Evolutionary conservation across 345 rosid genomes (phyloP), one percentile per base, ranked within the genome.

Genomic region (Raphanus sativus): DNA sequence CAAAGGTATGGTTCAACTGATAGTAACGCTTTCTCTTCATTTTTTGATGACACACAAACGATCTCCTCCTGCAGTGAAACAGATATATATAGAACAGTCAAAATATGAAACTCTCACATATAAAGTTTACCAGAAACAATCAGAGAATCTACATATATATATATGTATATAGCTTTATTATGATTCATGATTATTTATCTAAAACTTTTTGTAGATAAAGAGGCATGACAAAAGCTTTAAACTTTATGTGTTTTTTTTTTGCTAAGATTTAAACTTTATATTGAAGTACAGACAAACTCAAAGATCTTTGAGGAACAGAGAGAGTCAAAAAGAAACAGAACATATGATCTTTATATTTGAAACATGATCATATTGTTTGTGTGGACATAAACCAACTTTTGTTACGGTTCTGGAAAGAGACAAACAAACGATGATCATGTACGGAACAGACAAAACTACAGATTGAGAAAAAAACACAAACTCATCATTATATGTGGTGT

Each of bases 11-110:
- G 58, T 79, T 76, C 48, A 86, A 79, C 61, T 81, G 76, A 84
- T 85, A 75, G 32, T 87, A 74, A 77, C 50, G 74, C 77, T 84
- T 88, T 80, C 80, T 87, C 82, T 74, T 84, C 86, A 77, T 86
- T 60, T 17, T 74, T n/a, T 7, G 4, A 50, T 11, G 48, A 72
- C 71, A n/a, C 68, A 38, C 71, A 38, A 64, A 76, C 6, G 28
- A 62, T 76, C 69, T 63, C 60, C 69, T 38, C 50, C 69, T 38
- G 40, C 5, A 33, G 8, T 25, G 28, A 29, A 58, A 56, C 16
- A 62, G 4, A 30, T 11, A 34, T n/a, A n/a, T 21, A 15, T 1
- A 30, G 29, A 68, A 32, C 66, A 32, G 65, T 34, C 40, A 30
- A 30, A 30, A 1, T 62, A n/a, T 30, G 38, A 61, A 29, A 62